Evolutionary conservation across 2,329 filamentous ascomycete genomes (phyloP), one percentile per base, ranked within the genome.

Genomic region (Cladophialophora carrionii): DNA sequence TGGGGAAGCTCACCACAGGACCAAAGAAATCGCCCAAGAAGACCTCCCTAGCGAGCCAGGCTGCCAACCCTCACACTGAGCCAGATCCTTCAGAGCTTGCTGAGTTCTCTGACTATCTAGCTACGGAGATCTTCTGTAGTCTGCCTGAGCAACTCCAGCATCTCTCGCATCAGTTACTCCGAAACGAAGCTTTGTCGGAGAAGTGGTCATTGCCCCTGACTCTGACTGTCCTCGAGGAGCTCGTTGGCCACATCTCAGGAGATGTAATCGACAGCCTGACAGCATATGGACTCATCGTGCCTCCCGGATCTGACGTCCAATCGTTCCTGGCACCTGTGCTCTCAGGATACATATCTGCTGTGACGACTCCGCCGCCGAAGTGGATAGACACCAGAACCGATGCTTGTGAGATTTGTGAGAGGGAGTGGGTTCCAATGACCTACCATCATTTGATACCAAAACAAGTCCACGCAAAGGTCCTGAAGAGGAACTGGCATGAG

Each of bases 391-490:
- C 88, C 1, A 83, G 85, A 26, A 77, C 80, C 0, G 74, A 77
- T 3, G 82, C 80, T 4, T 96, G 92, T 76, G 92, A 96, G 78
- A 84, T 96, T 26, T 96, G 91, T 75, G 84, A 81, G 1, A 82
- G 91, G 0, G 85, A 87, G 67, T 92, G 90, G 86, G 85, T 95
- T 24, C 86, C 87, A 8, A 77, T 95, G 66, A 90, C 89, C 0
- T 96, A 95, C 74, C 92, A 96, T 74, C 92, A 96, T 78, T 80
- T 96, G 51, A 92, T 96, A 61, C 92, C 92, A n/a, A 84, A 87
- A 48, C 84, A 85, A 51, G 87, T 91, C 65, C 91, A 96, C 76
- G 87, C 84, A 7, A 91, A 92, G 74, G 90, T 85, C 3, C 75
- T 91, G 46, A 91, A 90, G 80, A 82, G 90, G 49, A 89, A 89